A percentile compares a stretch with the other conserved stretches of the same genome.
Conservation (phyloP, 371 early-diverging fungal species). For the Basidiobolus heterosporus region DNA sequence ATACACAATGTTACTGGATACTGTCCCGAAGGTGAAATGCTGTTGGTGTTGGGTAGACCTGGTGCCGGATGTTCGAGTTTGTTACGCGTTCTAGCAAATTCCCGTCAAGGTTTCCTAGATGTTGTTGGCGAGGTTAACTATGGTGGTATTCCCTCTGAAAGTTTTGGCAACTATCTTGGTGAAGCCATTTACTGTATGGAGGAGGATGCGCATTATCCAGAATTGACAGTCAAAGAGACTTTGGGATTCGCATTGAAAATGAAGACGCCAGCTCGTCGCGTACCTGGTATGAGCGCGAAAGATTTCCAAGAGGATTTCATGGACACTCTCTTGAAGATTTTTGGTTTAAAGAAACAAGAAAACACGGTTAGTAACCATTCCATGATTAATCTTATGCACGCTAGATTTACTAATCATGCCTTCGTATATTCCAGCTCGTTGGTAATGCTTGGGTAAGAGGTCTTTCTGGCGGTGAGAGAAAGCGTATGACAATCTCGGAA, state of each 20-base stretch:
- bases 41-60: conserved; percentile 50
- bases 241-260: conserved; percentile 29
- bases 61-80: conserved; percentile 53
- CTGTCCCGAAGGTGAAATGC: conserved; percentile 47
- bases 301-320: conserved; percentile 15
- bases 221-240: conserved; percentile 31
- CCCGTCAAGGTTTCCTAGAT: conserved; percentile 30
- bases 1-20: conserved; percentile 36
- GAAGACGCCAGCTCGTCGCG: conserved; percentile 26
- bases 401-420: conserved; percentile 1
- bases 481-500: conserved; percentile 73
- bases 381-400: too few species aligned
- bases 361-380: conserved; percentile 25
- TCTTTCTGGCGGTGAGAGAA: conserved; percentile 72
- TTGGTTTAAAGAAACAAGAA: conserved; percentile 52
- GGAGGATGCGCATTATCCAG: conserved; percentile 52
- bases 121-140: conserved; percentile 34
- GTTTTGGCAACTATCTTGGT: conserved; percentile 27
- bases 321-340: conserved; percentile 30
- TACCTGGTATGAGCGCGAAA: conserved; percentile 14
- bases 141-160: conserved; percentile 32
- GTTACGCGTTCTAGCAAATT: conserved; percentile 41
- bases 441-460: conserved; percentile 72
- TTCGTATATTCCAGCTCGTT: conserved; percentile 41
- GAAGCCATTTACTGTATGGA: conserved; percentile 49